phyloP scores from a whole-genome alignment of 768 basidiomycete species.

The Lactarius psammicola region DNA sequence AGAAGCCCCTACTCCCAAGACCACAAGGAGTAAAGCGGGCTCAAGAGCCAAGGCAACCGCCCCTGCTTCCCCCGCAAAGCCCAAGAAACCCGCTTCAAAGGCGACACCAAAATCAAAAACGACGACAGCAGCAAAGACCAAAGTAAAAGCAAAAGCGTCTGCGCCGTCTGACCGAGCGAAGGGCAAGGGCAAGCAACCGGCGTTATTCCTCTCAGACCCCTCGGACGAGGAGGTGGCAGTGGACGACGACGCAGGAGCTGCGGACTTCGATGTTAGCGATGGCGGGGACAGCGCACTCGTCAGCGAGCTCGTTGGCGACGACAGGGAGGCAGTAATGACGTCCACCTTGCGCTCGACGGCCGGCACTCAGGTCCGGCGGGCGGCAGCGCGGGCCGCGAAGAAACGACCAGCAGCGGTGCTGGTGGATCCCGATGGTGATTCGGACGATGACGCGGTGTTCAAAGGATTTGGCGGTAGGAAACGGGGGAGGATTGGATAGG shows the following conservation, averaged over 20 bases:
- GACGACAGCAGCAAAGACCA: neutral
- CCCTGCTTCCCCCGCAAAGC: neutral
- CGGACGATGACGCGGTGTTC: slow-evolving; percentile 66
- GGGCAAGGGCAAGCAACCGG: slow-evolving; percentile 7
- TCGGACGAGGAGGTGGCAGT: slow-evolving; percentile 16
- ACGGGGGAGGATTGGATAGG: slow-evolving; percentile 17
- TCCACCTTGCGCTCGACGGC: slow-evolving; percentile 32
- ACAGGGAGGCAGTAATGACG: slow-evolving; percentile 23
- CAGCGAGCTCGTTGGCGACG: neutral
- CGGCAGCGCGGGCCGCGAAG: slow-evolving; percentile 22
- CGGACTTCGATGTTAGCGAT: neutral
- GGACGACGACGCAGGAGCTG: slow-evolving; percentile 1
- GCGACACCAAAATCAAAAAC: neutral
- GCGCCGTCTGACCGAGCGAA: neutral
- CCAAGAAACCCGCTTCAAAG: slow-evolving; percentile 5
- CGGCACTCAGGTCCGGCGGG: slow-evolving; percentile 30
- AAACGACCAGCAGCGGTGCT: slow-evolving; percentile 20
- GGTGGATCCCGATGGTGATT: slow-evolving; percentile 55
- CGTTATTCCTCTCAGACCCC: slow-evolving; percentile 25
- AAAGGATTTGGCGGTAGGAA: slow-evolving; percentile 52
- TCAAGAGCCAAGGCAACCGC: neutral
- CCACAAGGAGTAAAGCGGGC: neutral
- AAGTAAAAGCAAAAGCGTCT: neutral
- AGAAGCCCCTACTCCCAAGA: neutral
- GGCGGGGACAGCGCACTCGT: neutral